Evolutionary conservation across 202 grass and related monocot species (phyloP), one percentile per base, ranked within the genome.

Genomic region (Musa balbisiana): DNA sequence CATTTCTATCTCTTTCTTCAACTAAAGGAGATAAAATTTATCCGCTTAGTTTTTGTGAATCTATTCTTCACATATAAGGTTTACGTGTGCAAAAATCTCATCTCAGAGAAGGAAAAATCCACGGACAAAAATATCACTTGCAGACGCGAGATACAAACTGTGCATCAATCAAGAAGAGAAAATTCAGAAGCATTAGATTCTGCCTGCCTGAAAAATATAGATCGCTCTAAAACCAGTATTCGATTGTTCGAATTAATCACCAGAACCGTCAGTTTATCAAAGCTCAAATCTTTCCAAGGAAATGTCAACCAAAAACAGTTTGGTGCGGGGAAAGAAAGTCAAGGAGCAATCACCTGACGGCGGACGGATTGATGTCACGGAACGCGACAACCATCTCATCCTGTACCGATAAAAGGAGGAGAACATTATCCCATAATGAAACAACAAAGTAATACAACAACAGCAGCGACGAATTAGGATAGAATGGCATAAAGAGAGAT

Each of bases 351-450:
- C 89, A 98, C 94, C 91, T 92, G 83, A 92, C 87, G 9, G 94
- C 91, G 9, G 94, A 91, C 11, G 91, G 94, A 27, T 89, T 93
- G 81, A 93, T 92, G 76, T 94, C 94, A 25, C 66, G 79, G 74
- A 98, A 94, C 1, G 88, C 94, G 13, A 92, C 85, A 22, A 94
- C 94, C 81, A 66, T 98, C 66, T 92, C 94, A 86, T 94, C 94
- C 94, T 98, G 78, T 20, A 56, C 16, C 19, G 15, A 19, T 27
- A 73, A 19, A 20, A 62, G 13, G 21, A n/a, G 12, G 59, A 19
- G 6, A 17, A 1, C 6, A 75, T 16, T 10, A 13, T 24, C 4
- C 9, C 27, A 23, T 16, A 70, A n/a, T 21, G 62, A 75, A 52
- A 43, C 51, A 67, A 74, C 10, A 49, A 50, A 64, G 15, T 10